Evolutionary conservation across 163 green algal genomes (phyloP).

Genomic region (Picocystis sp.): DNA sequence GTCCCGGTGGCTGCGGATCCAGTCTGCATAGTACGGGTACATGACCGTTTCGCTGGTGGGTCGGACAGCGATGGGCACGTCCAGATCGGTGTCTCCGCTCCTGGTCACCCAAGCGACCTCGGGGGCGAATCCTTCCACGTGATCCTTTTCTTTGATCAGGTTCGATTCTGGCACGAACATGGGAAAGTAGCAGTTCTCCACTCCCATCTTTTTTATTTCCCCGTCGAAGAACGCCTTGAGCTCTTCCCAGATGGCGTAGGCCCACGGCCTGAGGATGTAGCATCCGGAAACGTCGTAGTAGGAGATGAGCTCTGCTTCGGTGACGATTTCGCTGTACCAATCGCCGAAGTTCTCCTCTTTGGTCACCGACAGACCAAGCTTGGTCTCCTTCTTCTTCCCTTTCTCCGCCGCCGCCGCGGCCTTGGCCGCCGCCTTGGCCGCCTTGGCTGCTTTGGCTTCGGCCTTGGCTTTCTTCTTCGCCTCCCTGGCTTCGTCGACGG

Average conservation of each 20-base stretch:
- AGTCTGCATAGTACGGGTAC: constrained; percentile 67
- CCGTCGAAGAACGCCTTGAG: constrained; percentile 63
- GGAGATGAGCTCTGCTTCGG: constrained; percentile 73
- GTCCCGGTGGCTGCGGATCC: constrained; percentile 90
- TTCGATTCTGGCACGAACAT: constrained; percentile 92
- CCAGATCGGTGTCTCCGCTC: constrained; percentile 66
- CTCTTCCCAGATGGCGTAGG: constrained; percentile 85
- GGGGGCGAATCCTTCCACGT: constrained; percentile 80
- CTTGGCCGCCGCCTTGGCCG: not conserved
- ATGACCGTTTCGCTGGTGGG: constrained; percentile 91
- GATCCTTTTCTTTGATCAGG: constrained; percentile 93
- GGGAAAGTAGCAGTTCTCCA: constrained; percentile 97
- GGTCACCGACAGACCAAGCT: constrained; percentile 54
- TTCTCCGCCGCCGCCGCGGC: constrained; percentile 10
- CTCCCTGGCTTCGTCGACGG: too few species aligned
- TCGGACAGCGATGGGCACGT: constrained; percentile 89
- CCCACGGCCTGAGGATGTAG: constrained; percentile 92
- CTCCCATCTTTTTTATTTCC: constrained; percentile 76
- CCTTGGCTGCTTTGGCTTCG: constrained; percentile 1
- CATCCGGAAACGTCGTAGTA: constrained; percentile 90
- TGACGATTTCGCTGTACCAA: constrained; percentile 68
- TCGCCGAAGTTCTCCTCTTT: constrained; percentile 68
- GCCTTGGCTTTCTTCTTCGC: constrained; percentile 3
- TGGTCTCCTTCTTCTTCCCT: constrained; percentile 60
- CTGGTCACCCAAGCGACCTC: constrained; percentile 80